Percentiles rank a stretch among this genome's conserved stretches.
Conservation (phyloP, 2,329 filamentous ascomycete genomes). For the Fusarium concolor region DNA sequence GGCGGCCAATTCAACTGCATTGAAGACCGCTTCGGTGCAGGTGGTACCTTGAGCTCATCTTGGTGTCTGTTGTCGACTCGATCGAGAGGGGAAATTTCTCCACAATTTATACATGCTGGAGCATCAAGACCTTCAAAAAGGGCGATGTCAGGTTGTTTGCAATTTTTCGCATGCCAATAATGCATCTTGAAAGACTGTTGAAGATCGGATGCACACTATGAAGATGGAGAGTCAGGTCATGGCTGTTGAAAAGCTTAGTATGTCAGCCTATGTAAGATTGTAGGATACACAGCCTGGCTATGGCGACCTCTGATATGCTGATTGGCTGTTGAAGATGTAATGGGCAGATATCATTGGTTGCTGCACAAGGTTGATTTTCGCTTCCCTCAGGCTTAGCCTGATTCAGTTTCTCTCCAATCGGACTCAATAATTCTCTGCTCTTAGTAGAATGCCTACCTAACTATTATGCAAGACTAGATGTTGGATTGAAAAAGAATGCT, state of each 20-base stretch:
- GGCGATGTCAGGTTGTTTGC: not conserved
- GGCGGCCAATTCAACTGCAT: not conserved
- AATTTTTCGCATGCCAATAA: not conserved
- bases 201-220: not conserved
- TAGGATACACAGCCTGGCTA: not conserved
- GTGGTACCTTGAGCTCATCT: not conserved
- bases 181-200: not conserved
- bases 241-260: rapidly evolving
- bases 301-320: not conserved
- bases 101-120: not conserved
- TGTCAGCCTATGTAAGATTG: not conserved
- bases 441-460: too few species aligned
- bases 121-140: not conserved
- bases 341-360: too few species aligned
- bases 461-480: too few species aligned
- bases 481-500: too few species aligned
- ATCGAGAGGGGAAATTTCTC: not conserved
- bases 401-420: not conserved
- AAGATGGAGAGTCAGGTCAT: not conserved
- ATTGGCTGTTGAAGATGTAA: not conserved
- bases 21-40: not conserved
- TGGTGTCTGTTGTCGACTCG: not conserved
- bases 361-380: not conserved
- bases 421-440: too few species aligned
- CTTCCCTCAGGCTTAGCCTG: not conserved